Evolutionary conservation across 2,329 filamentous ascomycete species (phyloP).

Genomic region (Penicillium sp.): DNA sequence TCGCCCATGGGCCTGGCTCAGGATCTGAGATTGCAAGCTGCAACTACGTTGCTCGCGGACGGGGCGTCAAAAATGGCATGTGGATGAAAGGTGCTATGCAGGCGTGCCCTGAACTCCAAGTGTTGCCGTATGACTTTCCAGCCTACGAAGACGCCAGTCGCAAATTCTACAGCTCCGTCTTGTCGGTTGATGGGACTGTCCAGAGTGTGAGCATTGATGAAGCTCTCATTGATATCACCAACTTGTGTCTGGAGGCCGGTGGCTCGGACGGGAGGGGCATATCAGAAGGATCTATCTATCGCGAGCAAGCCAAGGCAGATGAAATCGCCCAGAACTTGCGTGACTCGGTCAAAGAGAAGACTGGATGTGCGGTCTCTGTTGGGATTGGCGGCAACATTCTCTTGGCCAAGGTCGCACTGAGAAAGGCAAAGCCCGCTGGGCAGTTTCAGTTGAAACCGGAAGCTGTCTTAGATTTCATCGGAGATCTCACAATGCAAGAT

Average conservation of each 20-base stretch:
- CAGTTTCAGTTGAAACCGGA: conserved; percentile 85
- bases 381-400: conserved; percentile 89
- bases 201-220: conserved; percentile 98
- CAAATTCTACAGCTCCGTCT: conserved; percentile 78
- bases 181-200: conserved; percentile 73
- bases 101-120: conserved; percentile 76
- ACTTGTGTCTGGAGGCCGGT: conserved; percentile 59
- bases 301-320: conserved; percentile 74
- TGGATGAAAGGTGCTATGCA: conserved; percentile 93
- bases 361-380: conserved; percentile 82
- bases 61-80: conserved; percentile 95
- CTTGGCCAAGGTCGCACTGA: conserved; percentile 81
- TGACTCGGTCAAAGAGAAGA: conserved; percentile 64
- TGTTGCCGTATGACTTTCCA: conserved; percentile 92
- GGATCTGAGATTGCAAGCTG: conserved; percentile 96
- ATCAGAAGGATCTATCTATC: conserved; percentile 64
- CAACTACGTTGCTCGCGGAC: conserved; percentile 84
- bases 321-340: conserved; percentile 65
- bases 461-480: conserved; percentile 69
- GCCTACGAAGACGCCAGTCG: conserved; percentile 89
- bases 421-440: conserved; percentile 89
- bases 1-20: conserved; percentile 78
- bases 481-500: conserved; percentile 69
- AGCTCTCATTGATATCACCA: conserved; percentile 78
- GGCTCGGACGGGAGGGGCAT: conserved; percentile 62